Conservation (phyloP, 2,329 filamentous ascomycete genomes). For the Cyanodermella asteris region DNA sequence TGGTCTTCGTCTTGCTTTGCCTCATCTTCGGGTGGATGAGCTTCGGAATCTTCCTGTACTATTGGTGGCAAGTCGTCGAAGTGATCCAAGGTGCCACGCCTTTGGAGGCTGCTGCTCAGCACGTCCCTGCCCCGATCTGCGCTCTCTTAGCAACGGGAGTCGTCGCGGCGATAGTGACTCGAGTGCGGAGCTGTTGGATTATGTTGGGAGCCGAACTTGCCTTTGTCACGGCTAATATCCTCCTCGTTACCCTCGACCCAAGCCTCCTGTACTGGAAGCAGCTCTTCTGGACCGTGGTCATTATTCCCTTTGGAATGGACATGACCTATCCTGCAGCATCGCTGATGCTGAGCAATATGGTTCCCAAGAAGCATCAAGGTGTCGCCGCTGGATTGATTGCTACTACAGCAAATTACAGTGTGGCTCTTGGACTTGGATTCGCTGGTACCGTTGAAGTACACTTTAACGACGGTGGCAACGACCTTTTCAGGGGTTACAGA, state of each 20-base stretch:
- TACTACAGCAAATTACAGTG: constrained; percentile 47
- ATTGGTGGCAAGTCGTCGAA: constrained; percentile 17
- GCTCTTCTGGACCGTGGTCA: constrained; percentile 14
- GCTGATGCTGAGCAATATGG: constrained; percentile 34
- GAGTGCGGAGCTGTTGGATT: constrained; percentile 12
- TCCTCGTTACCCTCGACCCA: constrained; percentile 11
- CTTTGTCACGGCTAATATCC: constrained; percentile 16
- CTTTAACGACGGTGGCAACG: constrained; percentile 18
- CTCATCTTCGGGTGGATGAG: constrained; percentile 20
- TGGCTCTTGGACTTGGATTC: constrained; percentile 42
- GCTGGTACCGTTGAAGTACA: constrained; percentile 39
- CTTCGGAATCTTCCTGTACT: constrained; percentile 20
- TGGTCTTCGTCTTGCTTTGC: constrained; percentile 22
- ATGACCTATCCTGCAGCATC: constrained; percentile 43
- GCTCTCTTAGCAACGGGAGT: too few species aligned
- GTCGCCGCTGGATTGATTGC: constrained; percentile 35
- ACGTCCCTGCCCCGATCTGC: constrained; percentile 9
- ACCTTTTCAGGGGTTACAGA: constrained; percentile 12
- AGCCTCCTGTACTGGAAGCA: constrained; percentile 18
- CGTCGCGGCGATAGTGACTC: constrained; percentile 2
- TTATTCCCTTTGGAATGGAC: constrained; percentile 23
- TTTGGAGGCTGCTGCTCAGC: constrained; percentile 10
- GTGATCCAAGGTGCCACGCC: constrained; percentile 10
- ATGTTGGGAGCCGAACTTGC: constrained; percentile 17
- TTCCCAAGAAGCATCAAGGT: constrained; percentile 25